Percentiles rank a stretch among this genome's conserved stretches.
Evolutionary conservation across 2,329 filamentous ascomycete species (phyloP).

Genomic region (Lomentospora prolificans): DNA sequence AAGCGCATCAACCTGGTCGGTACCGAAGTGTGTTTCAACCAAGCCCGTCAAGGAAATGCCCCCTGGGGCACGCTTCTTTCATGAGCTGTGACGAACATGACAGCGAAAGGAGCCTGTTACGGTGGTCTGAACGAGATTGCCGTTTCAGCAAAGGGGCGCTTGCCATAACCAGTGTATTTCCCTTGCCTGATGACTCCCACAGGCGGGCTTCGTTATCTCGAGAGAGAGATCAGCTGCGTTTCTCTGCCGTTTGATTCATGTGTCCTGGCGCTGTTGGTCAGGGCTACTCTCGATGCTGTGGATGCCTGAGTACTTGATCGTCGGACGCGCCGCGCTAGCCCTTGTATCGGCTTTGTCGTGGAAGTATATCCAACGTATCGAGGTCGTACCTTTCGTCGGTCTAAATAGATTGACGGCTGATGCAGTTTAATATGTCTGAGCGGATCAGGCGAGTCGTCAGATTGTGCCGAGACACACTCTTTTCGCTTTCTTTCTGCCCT

Average conservation of each 20-base stretch:
- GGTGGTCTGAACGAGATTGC: not conserved
- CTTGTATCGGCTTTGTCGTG: not conserved
- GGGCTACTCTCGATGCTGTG: too few relatives aligned
- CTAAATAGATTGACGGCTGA: not conserved
- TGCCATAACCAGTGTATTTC: not conserved
- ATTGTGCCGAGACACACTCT: not conserved
- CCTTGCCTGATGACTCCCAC: too few relatives aligned
- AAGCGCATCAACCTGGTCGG: not conserved
- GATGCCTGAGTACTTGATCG: too few relatives aligned
- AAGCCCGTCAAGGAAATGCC: not conserved
- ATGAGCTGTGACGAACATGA: too few relatives aligned
- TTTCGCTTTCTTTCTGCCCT: not conserved
- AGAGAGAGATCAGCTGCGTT: not conserved
- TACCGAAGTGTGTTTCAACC: not conserved
- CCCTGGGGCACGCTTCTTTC: too few relatives aligned
- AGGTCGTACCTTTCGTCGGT: not conserved
- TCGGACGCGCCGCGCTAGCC: not conserved
- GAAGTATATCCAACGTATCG: slow-evolving; percentile 2
- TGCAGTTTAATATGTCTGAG: not conserved
- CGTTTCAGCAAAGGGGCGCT: not conserved
- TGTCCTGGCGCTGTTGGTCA: not conserved
- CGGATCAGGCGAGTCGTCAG: slow-evolving; percentile 3
- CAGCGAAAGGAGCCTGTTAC: not conserved
- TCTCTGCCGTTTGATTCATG: not conserved
- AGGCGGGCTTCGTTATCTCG: not conserved